A percentile compares a stretch with the other conserved stretches of the same genome.
Evolutionary conservation across 1,284 basidiomycete genomes (phyloP).

Genomic region (Puccinia brachypodii): DNA sequence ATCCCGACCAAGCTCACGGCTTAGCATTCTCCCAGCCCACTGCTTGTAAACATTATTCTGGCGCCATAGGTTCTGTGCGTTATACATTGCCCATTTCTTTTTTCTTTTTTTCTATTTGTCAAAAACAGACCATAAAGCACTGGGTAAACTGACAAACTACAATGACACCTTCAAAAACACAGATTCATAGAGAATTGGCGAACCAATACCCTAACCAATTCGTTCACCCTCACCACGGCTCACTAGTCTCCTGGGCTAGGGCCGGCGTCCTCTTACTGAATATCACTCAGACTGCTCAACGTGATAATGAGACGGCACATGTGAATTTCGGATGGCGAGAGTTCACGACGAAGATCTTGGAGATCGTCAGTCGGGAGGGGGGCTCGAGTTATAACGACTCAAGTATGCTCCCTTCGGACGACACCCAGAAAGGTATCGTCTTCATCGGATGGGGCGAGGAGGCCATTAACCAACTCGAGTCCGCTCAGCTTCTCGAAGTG

Average conservation of each 20-base stretch:
- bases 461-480: not conserved
- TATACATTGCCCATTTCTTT: too few relatives aligned
- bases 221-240: conserved; percentile 8
- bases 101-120: not conserved
- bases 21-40: conserved; percentile 37
- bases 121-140: not conserved
- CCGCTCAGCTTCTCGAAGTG: not conserved
- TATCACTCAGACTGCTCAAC: conserved; percentile 12
- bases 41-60: not conserved
- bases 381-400: not conserved
- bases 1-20: conserved; percentile 3
- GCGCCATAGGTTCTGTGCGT: conserved; percentile 25
- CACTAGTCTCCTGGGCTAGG: conserved; percentile 30
- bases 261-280: conserved; percentile 31
- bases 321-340: conserved; percentile 15
- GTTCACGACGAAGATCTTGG: not conserved
- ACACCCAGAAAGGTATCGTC: conserved; percentile 14
- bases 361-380: conserved; percentile 14
- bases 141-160: not conserved
- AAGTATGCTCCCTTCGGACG: not conserved
- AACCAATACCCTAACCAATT: conserved; percentile 26
- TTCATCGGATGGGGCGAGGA: conserved; percentile 39
- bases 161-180: not conserved
- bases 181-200: conserved; percentile 39
- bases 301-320: not conserved